These are phyloP conservation scores for Rhododendron kiyosumense DNA, from an alignment of 148 eudicot genomes.

Conservation along the genomic window DNA sequence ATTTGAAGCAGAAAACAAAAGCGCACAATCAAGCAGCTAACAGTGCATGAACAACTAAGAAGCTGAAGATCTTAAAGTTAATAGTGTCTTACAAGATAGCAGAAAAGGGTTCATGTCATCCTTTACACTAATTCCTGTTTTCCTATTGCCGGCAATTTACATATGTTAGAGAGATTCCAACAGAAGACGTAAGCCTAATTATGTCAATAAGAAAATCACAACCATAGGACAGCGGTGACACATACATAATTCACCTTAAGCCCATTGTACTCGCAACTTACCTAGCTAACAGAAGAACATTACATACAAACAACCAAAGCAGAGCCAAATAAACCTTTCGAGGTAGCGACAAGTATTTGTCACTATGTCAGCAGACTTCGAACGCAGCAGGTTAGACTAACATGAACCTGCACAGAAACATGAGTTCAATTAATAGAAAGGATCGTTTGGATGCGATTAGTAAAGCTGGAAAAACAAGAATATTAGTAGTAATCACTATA, in stretches of 20 bases:
- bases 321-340: not conserved
- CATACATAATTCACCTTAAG: not conserved
- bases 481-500: not conserved
- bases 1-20: not conserved
- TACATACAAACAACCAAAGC: constrained; percentile 6
- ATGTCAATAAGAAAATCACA: not conserved
- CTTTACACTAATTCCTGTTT: not conserved
- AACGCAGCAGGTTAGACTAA: constrained; percentile 4
- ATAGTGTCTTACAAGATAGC: not conserved
- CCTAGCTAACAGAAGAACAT: not conserved
- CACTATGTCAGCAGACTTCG: not conserved
- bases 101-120: not conserved
- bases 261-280: not conserved
- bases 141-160: constrained; percentile 9
- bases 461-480: not conserved
- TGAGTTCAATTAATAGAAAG: not conserved
- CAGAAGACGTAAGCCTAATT: constrained; percentile 1
- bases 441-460: not conserved
- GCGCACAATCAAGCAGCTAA: not conserved
- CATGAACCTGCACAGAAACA: not conserved
- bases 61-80: constrained; percentile 5
- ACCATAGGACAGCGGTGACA: not conserved
- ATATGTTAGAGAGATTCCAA: not conserved
- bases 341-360: not conserved
- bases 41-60: not conserved